These are phyloP conservation scores for Mycotypha africana DNA, from an alignment of 371 early-diverging fungal species.

Conservation along the genomic window DNA sequence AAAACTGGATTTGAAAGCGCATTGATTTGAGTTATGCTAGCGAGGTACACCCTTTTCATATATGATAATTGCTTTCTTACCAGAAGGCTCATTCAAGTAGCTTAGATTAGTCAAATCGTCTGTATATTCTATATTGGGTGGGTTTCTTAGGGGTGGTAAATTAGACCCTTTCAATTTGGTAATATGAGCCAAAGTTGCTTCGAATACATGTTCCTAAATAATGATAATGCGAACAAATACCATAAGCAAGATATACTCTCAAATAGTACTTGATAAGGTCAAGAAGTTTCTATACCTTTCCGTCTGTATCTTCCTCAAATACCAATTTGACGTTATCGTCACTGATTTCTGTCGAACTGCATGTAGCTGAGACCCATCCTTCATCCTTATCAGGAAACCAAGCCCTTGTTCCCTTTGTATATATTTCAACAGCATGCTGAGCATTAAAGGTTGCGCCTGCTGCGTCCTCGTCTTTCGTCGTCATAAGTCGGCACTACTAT, in stretches of 20 bases:
- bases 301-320: constrained; percentile 54
- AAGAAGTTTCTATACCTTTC: constrained; percentile 29
- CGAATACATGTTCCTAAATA: constrained; percentile 64
- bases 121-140: constrained; percentile 80
- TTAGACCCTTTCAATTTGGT: constrained; percentile 53
- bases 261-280: constrained; percentile 33
- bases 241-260: background rate
- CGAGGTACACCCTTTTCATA: no score
- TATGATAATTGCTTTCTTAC: constrained; percentile 30
- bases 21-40: no score
- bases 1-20: constrained; percentile 48
- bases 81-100: constrained; percentile 86
- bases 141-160: constrained; percentile 88
- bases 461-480: no score
- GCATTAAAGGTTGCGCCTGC: background rate
- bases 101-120: constrained; percentile 91
- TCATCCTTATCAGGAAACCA: constrained; percentile 87
- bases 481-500: no score
- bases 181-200: constrained; percentile 66
- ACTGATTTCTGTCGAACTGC: constrained; percentile 45
- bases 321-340: constrained; percentile 50
- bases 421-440: constrained; percentile 39
- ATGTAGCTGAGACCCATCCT: constrained; percentile 77
- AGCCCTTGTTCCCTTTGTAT: constrained; percentile 69
- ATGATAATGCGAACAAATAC: background rate